Percentiles rank a stretch among this genome's conserved stretches.
These are phyloP conservation scores for Chenopodium formosanum DNA, from an alignment of 148 eudicot genomes.

Conservation along the genomic window DNA sequence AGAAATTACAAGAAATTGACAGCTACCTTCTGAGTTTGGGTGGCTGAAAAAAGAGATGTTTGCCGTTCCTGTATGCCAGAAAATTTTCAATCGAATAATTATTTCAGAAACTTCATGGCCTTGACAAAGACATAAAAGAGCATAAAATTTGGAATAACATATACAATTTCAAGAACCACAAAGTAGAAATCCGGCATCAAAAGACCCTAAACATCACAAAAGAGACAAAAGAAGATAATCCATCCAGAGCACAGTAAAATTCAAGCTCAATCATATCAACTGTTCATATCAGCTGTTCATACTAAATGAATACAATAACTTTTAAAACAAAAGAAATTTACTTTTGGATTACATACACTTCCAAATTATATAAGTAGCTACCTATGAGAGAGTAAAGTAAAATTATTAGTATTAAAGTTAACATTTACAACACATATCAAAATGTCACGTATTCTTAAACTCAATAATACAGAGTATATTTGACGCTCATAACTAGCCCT, in stretches of 20 bases:
- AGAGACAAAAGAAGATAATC: background rate
- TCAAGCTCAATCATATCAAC: background rate
- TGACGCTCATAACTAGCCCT: too few relatives aligned
- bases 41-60: conserved; percentile 96
- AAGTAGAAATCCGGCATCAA: background rate
- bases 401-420: too few relatives aligned
- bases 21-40: conserved; percentile 89
- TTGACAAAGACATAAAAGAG: background rate
- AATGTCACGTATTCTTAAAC: too few relatives aligned
- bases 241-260: background rate
- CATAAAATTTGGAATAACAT: conserved; percentile 1
- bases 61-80: conserved; percentile 62
- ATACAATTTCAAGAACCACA: background rate
- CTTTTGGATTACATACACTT: background rate
- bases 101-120: conserved; percentile 10
- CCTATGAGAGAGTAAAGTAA: too few relatives aligned
- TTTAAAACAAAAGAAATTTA: background rate
- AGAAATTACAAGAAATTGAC: background rate
- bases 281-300: background rate
- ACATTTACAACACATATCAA: too few relatives aligned
- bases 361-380: background rate
- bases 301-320: background rate
- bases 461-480: too few relatives aligned
- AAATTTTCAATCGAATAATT: conserved; percentile 7
- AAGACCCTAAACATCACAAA: background rate